Percentiles rank a stretch among this genome's conserved stretches.
phyloP scores from a whole-genome alignment of 78 protist genomes.

The Speleostelium caveatum region DNA sequence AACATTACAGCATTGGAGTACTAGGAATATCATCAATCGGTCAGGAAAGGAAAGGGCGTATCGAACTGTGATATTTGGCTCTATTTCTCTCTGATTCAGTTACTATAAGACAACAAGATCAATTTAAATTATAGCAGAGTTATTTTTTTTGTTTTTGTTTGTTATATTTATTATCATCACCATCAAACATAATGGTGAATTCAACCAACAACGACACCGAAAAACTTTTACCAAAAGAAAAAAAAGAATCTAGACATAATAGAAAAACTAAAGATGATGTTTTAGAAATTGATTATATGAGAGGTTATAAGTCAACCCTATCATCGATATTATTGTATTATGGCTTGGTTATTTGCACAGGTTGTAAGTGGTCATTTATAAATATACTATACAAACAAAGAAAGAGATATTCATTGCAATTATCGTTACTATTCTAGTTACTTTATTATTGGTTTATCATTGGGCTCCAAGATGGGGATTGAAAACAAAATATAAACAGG shows the following conservation, averaged over 20 bases:
- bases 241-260: slow-evolving; percentile 13
- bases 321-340: slow-evolving; percentile 10
- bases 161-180: not conserved
- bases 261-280: not conserved
- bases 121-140: not conserved
- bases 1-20: too few species aligned
- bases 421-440: not conserved
- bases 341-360: not conserved
- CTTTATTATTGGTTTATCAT: slow-evolving; percentile 50
- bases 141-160: not conserved
- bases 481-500: slow-evolving; percentile 32
- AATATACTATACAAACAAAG: not conserved
- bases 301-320: slow-evolving; percentile 45
- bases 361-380: not conserved
- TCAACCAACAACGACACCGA: not conserved
- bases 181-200: not conserved
- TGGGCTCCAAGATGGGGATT: slow-evolving; percentile 62
- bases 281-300: slow-evolving; percentile 56
- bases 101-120: too few species aligned
- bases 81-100: too few species aligned
- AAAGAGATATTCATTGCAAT: not conserved
- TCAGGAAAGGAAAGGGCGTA: too few species aligned
- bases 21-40: too few species aligned
- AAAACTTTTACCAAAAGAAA: not conserved
- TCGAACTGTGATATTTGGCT: too few species aligned